These are phyloP conservation scores for Syzygium grande DNA, from an alignment of 345 rosid genomes.

Conservation along the genomic window DNA sequence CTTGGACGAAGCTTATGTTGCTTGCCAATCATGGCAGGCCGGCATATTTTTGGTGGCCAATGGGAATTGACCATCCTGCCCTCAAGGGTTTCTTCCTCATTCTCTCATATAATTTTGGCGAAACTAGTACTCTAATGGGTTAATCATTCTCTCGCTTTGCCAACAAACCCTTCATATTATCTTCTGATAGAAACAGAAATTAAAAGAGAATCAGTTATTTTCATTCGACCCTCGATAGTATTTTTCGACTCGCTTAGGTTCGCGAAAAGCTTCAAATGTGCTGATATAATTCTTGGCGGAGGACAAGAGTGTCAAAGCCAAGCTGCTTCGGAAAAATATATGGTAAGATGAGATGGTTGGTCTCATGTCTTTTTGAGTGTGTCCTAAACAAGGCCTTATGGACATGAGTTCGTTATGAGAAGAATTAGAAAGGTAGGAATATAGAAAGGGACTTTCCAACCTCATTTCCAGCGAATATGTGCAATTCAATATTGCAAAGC, in stretches of 20 bases:
- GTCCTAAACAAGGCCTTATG: slow-evolving; percentile 7
- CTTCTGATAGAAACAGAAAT: not conserved
- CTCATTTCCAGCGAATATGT: slow-evolving; percentile 35
- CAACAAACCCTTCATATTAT: not conserved
- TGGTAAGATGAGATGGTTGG: slow-evolving; percentile 26
- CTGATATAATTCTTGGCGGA: not conserved
- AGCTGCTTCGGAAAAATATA: not conserved
- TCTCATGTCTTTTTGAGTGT: slow-evolving; percentile 18
- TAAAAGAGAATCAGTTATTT: not conserved
- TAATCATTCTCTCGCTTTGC: not conserved
- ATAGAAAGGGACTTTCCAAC: slow-evolving; percentile 79
- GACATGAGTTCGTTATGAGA: not conserved
- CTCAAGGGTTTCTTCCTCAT: not conserved
- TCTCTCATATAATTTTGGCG: not conserved
- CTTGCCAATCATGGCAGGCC: not conserved
- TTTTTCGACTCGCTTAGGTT: not conserved
- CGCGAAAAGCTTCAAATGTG: too few relatives aligned
- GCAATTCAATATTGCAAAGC: slow-evolving; percentile 24
- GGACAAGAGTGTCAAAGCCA: not conserved
- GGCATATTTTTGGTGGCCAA: not conserved
- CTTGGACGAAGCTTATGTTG: slow-evolving; percentile 6
- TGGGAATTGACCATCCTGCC: not conserved
- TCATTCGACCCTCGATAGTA: not conserved
- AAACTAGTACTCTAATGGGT: not conserved
- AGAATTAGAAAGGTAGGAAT: slow-evolving; percentile 29